Evolutionary conservation across 176 grass and related monocot species (phyloP).

Genomic region (Poa pratensis): DNA sequence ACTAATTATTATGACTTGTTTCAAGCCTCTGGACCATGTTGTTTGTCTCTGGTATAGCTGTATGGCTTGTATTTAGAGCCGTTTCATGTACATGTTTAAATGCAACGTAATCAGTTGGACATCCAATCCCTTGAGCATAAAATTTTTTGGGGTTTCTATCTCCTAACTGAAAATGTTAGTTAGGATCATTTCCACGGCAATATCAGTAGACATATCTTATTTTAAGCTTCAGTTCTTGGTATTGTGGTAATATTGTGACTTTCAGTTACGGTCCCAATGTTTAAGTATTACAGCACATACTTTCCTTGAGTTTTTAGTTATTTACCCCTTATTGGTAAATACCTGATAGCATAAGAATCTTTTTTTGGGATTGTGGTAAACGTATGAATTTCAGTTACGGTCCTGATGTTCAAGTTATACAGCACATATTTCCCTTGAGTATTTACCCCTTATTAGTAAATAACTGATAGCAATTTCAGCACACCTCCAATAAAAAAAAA

Average conservation of each 20-base stretch:
- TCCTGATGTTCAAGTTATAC: not conserved
- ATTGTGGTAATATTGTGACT: not conserved
- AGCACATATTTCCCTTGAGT: not conserved
- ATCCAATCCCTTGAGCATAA: slow-evolving; percentile 12
- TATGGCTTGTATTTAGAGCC: not conserved
- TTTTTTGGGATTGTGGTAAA: not conserved
- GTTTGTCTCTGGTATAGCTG: slow-evolving; percentile 4
- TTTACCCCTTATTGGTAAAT: slow-evolving; percentile 30
- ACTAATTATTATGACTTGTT: slow-evolving; percentile 24
- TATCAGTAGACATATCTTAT: not conserved
- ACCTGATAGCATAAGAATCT: no score
- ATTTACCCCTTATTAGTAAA: slow-evolving; percentile 28
- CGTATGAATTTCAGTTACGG: slow-evolving; percentile 7
- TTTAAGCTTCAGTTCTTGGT: not conserved
- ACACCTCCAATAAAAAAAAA: not conserved
- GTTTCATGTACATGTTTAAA: slow-evolving; percentile 22
- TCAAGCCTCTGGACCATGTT: slow-evolving; percentile 6
- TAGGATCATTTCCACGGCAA: not conserved
- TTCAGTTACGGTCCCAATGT: not conserved
- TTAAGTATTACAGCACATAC: not conserved
- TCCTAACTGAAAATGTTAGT: not conserved
- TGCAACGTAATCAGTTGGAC: not conserved
- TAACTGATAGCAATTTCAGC: slow-evolving; percentile 29
- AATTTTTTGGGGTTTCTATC: not conserved
- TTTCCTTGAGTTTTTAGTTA: not conserved